Evolutionary conservation across 305 asterid species (phyloP).

Genomic region (Solanum hybrid): DNA sequence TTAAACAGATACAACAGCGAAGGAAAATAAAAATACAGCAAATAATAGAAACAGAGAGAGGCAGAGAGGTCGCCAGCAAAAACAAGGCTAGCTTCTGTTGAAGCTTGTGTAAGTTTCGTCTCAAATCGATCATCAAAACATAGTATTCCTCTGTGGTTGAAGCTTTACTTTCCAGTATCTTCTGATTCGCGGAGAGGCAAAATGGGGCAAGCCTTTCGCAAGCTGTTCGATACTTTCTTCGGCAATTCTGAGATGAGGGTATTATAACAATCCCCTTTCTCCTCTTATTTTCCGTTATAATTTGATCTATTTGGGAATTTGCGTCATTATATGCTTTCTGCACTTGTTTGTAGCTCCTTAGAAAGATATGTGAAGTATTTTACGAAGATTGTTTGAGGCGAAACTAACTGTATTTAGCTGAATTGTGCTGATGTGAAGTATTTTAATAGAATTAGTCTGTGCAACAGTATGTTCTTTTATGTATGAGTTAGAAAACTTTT

Average conservation of each 20-base stretch:
- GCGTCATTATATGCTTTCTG: background rate
- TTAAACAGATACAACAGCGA: background rate
- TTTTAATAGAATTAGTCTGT: background rate
- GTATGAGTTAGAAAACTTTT: background rate
- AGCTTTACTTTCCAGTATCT: background rate
- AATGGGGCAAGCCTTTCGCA: slow-evolving; percentile 95
- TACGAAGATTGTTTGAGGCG: background rate
- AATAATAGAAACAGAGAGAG: background rate
- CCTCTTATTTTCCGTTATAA: background rate
- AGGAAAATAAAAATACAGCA: background rate
- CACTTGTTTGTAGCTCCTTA: background rate
- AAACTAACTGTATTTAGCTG: background rate
- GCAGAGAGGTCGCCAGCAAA: background rate
- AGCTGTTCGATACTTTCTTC: slow-evolving; percentile 88
- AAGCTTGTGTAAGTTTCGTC: background rate
- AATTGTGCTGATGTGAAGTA: background rate
- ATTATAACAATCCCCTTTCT: slow-evolving; percentile 10
- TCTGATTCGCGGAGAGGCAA: background rate
- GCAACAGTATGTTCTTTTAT: background rate
- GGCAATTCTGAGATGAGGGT: slow-evolving; percentile 95
- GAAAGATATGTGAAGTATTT: background rate
- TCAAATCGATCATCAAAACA: background rate
- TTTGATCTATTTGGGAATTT: background rate
- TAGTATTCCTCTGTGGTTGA: background rate
- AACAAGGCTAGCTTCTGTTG: slow-evolving; percentile 3